These are phyloP conservation scores for Apiospora marii DNA, from an alignment of 2,329 filamentous ascomycete species.

Conservation along the genomic window DNA sequence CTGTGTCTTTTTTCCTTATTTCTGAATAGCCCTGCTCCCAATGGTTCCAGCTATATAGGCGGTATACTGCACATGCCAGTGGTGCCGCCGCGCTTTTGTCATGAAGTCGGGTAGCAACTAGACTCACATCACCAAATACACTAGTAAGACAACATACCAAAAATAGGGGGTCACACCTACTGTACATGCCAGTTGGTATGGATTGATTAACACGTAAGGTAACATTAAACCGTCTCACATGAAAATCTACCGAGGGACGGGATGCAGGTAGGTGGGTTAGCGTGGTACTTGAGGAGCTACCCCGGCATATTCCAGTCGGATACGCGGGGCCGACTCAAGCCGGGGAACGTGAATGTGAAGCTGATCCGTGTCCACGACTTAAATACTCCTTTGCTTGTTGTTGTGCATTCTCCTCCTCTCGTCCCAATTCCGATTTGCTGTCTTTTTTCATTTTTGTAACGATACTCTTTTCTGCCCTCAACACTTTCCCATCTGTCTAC, in stretches of 20 bases:
- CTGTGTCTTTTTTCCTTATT: constrained; percentile 17
- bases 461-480: not conserved
- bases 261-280: not conserved
- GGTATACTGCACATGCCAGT: not conserved
- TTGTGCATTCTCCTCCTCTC: not conserved
- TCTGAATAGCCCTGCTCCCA: constrained; percentile 1
- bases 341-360: constrained; percentile 19
- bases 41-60: constrained; percentile 12
- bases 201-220: not conserved
- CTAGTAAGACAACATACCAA: not conserved
- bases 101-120: not conserved
- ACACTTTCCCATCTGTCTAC: not conserved
- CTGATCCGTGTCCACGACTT: constrained; percentile 3
- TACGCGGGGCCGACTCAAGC: constrained; percentile 18
- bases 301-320: not conserved
- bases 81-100: not conserved
- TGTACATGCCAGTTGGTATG: not conserved
- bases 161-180: not conserved
- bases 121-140: not conserved
- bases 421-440: not conserved
- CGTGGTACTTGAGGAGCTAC: constrained; percentile 10
- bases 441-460: too few species aligned
- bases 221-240: constrained; percentile 1
- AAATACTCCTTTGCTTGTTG: not conserved
- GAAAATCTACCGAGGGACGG: constrained; percentile 13